A percentile compares a stretch with the other conserved stretches of the same genome.
phyloP scores from a whole-genome alignment of 2,329 filamentous ascomycete species.

The Epichloe festucae region DNA sequence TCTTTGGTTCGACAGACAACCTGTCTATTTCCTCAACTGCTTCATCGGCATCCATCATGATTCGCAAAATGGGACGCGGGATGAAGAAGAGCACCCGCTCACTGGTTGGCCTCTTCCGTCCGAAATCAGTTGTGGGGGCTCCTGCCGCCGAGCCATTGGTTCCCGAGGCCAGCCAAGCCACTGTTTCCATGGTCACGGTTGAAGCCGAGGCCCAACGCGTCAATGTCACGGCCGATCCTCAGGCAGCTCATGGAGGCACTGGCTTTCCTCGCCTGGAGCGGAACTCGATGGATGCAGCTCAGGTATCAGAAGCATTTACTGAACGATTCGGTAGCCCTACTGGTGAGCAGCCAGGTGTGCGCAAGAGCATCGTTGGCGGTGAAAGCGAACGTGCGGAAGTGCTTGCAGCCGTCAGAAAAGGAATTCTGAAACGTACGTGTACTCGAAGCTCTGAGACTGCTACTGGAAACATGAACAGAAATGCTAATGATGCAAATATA shows the following conservation, averaged over 20 bases:
- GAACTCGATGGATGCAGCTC: conserved; percentile 61
- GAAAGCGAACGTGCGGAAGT: conserved; percentile 86
- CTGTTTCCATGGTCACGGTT: conserved; percentile 89
- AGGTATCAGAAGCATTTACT: conserved; percentile 28
- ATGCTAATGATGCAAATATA: conserved; percentile 14
- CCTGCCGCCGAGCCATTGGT: conserved; percentile 55
- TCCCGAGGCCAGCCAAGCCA: conserved; percentile 59
- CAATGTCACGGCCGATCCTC: conserved; percentile 60
- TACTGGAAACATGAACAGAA: not conserved
- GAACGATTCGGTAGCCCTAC: conserved; percentile 44
- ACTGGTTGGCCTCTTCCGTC: conserved; percentile 84
- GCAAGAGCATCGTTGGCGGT: conserved; percentile 83
- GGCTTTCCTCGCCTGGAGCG: conserved; percentile 76
- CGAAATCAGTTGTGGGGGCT: conserved; percentile 78
- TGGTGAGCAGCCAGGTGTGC: conserved; percentile 47
- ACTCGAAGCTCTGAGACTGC: not conserved
- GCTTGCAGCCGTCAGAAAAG: conserved; percentile 83
- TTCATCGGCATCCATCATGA: conserved; percentile 83
- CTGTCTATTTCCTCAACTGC: conserved; percentile 82
- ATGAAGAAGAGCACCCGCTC: conserved; percentile 90
- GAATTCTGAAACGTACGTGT: conserved; percentile 74
- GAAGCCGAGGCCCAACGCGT: conserved; percentile 82
- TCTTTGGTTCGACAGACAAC: conserved; percentile 92
- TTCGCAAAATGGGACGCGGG: conserved; percentile 97
- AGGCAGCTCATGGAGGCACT: conserved; percentile 55